phyloP scores from a whole-genome alignment of 495 filamentous ascomycete species.

The Daldinia childiae region DNA sequence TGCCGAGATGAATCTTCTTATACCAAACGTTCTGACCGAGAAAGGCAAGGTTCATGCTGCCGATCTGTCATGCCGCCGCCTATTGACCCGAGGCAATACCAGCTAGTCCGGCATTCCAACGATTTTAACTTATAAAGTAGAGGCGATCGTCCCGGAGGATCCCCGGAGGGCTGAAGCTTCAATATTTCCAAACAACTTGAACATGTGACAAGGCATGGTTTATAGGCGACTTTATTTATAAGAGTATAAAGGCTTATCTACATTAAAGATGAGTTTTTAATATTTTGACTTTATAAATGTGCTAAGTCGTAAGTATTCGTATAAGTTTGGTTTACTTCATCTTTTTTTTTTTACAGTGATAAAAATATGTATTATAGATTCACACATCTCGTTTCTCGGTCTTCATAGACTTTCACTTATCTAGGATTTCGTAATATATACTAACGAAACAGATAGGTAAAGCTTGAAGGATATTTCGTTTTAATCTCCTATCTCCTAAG shows the following conservation, averaged over 20 bases:
- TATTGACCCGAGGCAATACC: conserved; percentile 5
- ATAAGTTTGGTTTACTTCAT: too few relatives aligned
- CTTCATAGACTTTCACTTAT: too few relatives aligned
- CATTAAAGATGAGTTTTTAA: too few relatives aligned
- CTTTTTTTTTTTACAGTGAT: too few relatives aligned
- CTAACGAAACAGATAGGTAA: too few relatives aligned
- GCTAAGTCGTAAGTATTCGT: too few relatives aligned
- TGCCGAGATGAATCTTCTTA: conserved; percentile 15
- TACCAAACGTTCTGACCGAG: neutral
- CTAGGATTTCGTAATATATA: neutral
- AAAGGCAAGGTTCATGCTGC: neutral
- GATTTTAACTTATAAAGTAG: neutral
- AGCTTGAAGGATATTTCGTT: neutral
- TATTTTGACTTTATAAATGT: too few relatives aligned
- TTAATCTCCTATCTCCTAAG: conserved; percentile 11
- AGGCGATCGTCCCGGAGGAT: neutral
- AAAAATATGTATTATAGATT: too few relatives aligned
- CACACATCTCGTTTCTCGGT: too few relatives aligned
- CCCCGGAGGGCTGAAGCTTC: neutral
- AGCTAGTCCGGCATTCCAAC: neutral
- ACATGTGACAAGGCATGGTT: neutral
- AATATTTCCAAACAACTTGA: neutral
- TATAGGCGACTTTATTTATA: neutral
- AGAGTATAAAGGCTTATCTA: neutral
- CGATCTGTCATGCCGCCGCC: neutral